A percentile compares a stretch with the other conserved stretches of the same genome.
phyloP scores from a whole-genome alignment of 2,329 filamentous ascomycete genomes.

The Lanzia echinophila region DNA sequence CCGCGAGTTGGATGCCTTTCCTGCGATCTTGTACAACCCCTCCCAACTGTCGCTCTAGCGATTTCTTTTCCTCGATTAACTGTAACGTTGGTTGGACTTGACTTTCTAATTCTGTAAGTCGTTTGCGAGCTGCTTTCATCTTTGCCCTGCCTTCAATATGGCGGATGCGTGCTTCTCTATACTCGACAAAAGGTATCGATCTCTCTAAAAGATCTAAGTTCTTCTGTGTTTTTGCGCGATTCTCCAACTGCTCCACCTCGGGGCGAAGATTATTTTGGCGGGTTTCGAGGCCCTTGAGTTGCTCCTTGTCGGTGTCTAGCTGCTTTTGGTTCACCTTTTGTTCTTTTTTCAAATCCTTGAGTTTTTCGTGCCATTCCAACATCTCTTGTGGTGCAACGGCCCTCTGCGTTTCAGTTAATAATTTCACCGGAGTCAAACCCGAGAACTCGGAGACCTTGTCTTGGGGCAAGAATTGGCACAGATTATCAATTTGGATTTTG shows the following conservation, averaged over 20 bases:
- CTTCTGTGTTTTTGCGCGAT: slow-evolving; percentile 63
- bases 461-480: slow-evolving; percentile 95
- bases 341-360: slow-evolving; percentile 63
- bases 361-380: slow-evolving; percentile 65
- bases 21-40: slow-evolving; percentile 49
- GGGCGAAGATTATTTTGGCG: slow-evolving; percentile 67
- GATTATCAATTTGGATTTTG: slow-evolving; percentile 92
- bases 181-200: slow-evolving; percentile 59
- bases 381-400: slow-evolving; percentile 81
- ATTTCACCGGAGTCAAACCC: slow-evolving; percentile 69
- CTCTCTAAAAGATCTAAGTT: slow-evolving; percentile 59
- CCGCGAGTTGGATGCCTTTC: slow-evolving; percentile 45
- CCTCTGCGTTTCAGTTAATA: slow-evolving; percentile 79
- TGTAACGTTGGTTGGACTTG: slow-evolving; percentile 61
- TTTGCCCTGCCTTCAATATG: slow-evolving; percentile 47
- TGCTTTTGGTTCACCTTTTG: slow-evolving; percentile 59
- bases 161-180: slow-evolving; percentile 46
- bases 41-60: slow-evolving; percentile 55
- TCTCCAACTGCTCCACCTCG: slow-evolving; percentile 76
- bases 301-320: slow-evolving; percentile 52
- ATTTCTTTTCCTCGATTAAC: slow-evolving; percentile 62
- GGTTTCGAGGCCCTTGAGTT: slow-evolving; percentile 59
- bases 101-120: slow-evolving; percentile 53
- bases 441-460: slow-evolving; percentile 95
- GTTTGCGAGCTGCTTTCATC: slow-evolving; percentile 47